phyloP scores from a whole-genome alignment of 768 basidiomycete species.

The Termitomyces sp. region DNA sequence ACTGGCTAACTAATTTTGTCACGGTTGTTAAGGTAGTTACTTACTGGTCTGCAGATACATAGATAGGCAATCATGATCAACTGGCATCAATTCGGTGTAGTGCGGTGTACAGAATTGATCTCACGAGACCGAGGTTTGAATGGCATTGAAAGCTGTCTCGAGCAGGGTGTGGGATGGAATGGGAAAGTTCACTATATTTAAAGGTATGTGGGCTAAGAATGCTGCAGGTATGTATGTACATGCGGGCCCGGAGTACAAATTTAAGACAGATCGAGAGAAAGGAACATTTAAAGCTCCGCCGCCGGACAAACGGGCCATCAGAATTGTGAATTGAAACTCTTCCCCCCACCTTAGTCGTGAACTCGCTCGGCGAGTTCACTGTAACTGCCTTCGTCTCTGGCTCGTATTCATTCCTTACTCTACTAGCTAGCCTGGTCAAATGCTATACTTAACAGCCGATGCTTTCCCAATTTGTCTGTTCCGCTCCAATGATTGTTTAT shows the following conservation, averaged over 20 bases:
- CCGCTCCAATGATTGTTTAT: not conserved
- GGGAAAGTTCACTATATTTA: not conserved
- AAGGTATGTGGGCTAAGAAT: not conserved
- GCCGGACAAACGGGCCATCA: slow-evolving; percentile 6
- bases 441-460: slow-evolving; percentile 90
- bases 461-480: slow-evolving; percentile 85
- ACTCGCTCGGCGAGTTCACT: slow-evolving; percentile 14
- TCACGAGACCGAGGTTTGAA: not conserved
- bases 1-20: not conserved
- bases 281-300: not conserved
- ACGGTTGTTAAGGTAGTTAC: not conserved
- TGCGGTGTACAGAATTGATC: not conserved
- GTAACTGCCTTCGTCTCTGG: slow-evolving; percentile 24
- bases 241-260: not conserved
- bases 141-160: not conserved
- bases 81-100: not conserved
- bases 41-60: no score
- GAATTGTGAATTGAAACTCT: slow-evolving; percentile 1
- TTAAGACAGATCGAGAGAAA: not conserved
- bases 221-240: not conserved
- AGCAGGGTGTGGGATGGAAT: not conserved
- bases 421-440: slow-evolving; percentile 26
- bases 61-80: no score
- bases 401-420: slow-evolving; percentile 36
- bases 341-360: slow-evolving; percentile 4